Evolutionary conservation across 257 asterid genomes (phyloP).

Genomic region (Verbena officinalis): DNA sequence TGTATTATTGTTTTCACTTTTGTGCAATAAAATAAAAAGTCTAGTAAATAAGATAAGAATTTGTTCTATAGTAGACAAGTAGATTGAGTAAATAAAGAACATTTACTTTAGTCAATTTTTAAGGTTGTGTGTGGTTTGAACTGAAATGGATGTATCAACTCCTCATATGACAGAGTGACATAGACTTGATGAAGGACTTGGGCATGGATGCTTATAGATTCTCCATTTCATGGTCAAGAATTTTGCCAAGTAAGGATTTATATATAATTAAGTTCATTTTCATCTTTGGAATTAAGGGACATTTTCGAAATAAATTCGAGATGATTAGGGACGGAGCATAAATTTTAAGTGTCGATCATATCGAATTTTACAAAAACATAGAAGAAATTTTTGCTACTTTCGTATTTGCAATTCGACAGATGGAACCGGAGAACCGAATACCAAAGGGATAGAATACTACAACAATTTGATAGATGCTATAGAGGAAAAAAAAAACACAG

Average conservation of each 20-base stretch:
- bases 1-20: neutral
- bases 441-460: constrained; percentile 74
- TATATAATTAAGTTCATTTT: neutral
- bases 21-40: constrained; percentile 17
- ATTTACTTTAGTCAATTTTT: constrained; percentile 25
- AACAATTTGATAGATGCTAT: constrained; percentile 73
- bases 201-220: constrained; percentile 93
- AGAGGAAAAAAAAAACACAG: constrained; percentile 55
- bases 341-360: too few relatives aligned
- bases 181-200: constrained; percentile 78
- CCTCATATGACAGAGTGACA: constrained; percentile 57
- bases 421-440: constrained; percentile 82
- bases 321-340: too few relatives aligned
- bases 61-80: constrained; percentile 23
- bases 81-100: neutral
- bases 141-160: constrained; percentile 35
- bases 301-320: neutral
- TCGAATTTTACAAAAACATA: too few relatives aligned
- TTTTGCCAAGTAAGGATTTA: constrained; percentile 64
- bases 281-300: neutral
- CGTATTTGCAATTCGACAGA: constrained; percentile 39
- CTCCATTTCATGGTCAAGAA: constrained; percentile 92
- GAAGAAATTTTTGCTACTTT: too few relatives aligned
- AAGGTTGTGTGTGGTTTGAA: constrained; percentile 20
- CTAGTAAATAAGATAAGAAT: constrained; percentile 12